A percentile compares a stretch with the other conserved stretches of the same genome.
Evolutionary conservation across 495 filamentous ascomycete species (phyloP).

Genomic region (Choiromyces venosus): DNA sequence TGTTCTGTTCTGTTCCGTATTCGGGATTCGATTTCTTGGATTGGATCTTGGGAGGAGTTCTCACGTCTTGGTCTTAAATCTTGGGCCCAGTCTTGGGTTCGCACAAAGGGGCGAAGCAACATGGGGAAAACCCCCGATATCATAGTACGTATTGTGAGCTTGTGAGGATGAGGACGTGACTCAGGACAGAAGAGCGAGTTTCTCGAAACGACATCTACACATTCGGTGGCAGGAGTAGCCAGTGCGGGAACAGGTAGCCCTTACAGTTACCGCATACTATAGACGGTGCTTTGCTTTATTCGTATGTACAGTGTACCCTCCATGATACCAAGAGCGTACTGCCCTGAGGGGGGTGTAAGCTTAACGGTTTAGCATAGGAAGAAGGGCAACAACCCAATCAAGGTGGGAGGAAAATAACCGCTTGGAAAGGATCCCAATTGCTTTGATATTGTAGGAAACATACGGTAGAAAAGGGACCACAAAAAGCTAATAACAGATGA

Average conservation of each 20-base stretch:
- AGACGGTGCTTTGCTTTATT: background rate
- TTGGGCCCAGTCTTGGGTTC: background rate
- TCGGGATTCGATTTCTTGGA: constrained; percentile 1
- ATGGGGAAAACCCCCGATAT: background rate
- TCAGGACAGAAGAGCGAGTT: constrained; percentile 5
- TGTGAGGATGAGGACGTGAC: background rate
- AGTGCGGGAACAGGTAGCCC: background rate
- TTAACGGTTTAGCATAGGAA: background rate
- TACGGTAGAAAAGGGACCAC: background rate
- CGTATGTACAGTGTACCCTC: background rate
- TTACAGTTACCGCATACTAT: background rate
- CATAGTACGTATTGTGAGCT: background rate
- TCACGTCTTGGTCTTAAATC: background rate
- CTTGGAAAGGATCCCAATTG: background rate
- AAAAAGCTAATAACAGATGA: background rate
- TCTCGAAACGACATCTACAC: background rate
- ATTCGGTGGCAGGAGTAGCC: background rate
- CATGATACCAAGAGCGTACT: background rate
- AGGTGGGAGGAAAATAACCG: background rate
- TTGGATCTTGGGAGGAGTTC: background rate
- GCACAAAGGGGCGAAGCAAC: background rate
- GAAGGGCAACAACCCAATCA: background rate
- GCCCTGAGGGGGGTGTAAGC: background rate
- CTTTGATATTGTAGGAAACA: background rate
- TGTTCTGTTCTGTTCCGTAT: background rate